phyloP scores from a whole-genome alignment of 768 basidiomycete species.

The Tricholoma sp. region DNA sequence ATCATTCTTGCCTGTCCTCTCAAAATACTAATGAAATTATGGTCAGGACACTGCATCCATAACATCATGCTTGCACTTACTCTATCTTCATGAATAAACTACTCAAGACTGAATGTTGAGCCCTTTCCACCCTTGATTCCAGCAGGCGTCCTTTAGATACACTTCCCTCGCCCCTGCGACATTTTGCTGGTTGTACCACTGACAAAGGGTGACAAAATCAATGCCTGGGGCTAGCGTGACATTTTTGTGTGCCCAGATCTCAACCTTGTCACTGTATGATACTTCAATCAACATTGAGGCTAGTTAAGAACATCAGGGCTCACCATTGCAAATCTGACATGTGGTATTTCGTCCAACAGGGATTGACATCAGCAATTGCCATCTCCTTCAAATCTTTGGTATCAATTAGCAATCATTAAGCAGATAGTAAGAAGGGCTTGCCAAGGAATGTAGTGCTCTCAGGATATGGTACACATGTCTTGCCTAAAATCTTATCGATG shows the following conservation, averaged over 20 bases:
- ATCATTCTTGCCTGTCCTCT: too few relatives aligned
- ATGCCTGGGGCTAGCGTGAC: not conserved
- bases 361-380: not conserved
- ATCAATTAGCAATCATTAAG: not conserved
- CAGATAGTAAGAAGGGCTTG: not conserved
- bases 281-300: not conserved
- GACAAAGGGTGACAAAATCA: not conserved
- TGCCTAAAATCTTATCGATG: too few relatives aligned
- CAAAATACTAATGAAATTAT: too few relatives aligned
- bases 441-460: not conserved
- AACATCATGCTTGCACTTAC: not conserved
- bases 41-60: not conserved
- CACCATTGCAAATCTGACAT: conserved; percentile 1
- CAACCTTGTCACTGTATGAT: not conserved
- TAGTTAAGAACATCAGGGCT: not conserved
- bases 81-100: not conserved
- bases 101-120: not conserved
- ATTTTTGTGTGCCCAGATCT: not conserved
- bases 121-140: conserved; percentile 1
- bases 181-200: not conserved
- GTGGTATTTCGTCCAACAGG: not conserved
- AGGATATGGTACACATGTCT: not conserved
- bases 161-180: not conserved
- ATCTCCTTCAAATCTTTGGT: not conserved
- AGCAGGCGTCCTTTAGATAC: conserved; percentile 1